A percentile compares a stretch with the other conserved stretches of the same genome.
These are phyloP conservation scores for Botryotinia narcissicola DNA, from an alignment of 2,329 filamentous ascomycete species.

Conservation along the genomic window DNA sequence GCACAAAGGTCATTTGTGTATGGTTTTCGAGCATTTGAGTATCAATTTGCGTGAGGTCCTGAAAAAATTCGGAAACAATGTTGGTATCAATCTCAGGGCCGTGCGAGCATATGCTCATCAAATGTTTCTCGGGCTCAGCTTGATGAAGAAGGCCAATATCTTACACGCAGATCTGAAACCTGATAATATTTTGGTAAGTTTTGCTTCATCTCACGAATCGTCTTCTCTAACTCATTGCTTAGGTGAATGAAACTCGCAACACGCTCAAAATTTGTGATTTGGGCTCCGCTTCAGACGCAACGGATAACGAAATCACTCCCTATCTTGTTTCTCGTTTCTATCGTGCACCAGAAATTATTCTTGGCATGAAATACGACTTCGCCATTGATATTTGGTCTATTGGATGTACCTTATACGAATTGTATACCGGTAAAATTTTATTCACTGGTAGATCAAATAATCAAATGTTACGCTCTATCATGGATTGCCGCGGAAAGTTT, in stretches of 20 bases:
- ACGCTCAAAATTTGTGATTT: slow-evolving; percentile 93
- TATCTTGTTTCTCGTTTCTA: slow-evolving; percentile 98
- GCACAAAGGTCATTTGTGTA: slow-evolving; percentile 91
- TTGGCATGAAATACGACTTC: slow-evolving; percentile 94
- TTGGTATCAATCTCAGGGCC: slow-evolving; percentile 85
- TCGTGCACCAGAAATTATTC: slow-evolving; percentile 91
- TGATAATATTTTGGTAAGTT: slow-evolving; percentile 75
- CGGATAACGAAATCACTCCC: slow-evolving; percentile 87
- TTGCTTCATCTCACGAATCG: background rate
- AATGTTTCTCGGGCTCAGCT: slow-evolving; percentile 84
- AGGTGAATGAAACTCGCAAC: slow-evolving; percentile 77
- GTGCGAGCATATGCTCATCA: slow-evolving; percentile 89
- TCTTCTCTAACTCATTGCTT: slow-evolving; percentile 24
- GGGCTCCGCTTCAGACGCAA: slow-evolving; percentile 89
- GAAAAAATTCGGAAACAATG: slow-evolving; percentile 92
- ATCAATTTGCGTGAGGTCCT: slow-evolving; percentile 91
- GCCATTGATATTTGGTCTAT: slow-evolving; percentile 97
- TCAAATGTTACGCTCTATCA: slow-evolving; percentile 94
- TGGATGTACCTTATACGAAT: slow-evolving; percentile 92
- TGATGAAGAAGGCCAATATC: slow-evolving; percentile 89
- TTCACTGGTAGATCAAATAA: slow-evolving; percentile 97
- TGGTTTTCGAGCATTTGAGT: slow-evolving; percentile 93
- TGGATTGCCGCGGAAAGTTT: slow-evolving; percentile 92
- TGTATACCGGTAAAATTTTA: slow-evolving; percentile 96
- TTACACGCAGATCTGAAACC: slow-evolving; percentile 96